phyloP scores from a whole-genome alignment of 2,329 filamentous ascomycete species.

The Fusarium sp. region DNA sequence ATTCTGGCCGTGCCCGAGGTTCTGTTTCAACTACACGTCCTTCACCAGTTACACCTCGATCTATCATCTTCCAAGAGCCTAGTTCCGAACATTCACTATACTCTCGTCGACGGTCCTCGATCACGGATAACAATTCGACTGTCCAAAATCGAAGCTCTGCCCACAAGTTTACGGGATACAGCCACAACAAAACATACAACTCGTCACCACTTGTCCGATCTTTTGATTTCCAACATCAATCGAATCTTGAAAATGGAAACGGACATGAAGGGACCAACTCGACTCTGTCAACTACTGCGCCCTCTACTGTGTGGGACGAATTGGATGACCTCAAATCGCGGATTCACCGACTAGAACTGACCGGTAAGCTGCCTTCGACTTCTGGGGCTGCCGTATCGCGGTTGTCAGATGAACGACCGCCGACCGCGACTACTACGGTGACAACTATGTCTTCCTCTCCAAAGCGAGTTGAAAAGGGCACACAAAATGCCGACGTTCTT shows the following conservation, averaged over 20 bases:
- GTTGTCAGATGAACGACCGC: constrained; percentile 80
- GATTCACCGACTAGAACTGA: constrained; percentile 88
- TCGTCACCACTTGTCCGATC: constrained; percentile 67
- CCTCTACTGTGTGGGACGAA: constrained; percentile 97
- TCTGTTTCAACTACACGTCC: constrained; percentile 50
- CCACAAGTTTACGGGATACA: constrained; percentile 50
- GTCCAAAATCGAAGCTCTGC: constrained; percentile 55
- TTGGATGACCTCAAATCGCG: constrained; percentile 93
- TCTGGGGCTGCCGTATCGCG: constrained; percentile 82
- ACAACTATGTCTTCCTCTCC: constrained; percentile 93
- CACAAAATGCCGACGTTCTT: constrained; percentile 49
- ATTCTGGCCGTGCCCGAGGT: constrained; percentile 47
- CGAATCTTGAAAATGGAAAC: constrained; percentile 48
- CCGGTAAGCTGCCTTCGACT: constrained; percentile 84
- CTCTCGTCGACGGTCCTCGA: constrained; percentile 53
- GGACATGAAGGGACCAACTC: constrained; percentile 79
- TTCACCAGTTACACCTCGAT: constrained; percentile 60
- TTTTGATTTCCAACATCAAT: constrained; percentile 47
- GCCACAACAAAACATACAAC: constrained; percentile 56
- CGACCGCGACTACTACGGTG: constrained; percentile 88
- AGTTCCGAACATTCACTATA: constrained; percentile 43
- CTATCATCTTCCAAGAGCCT: constrained; percentile 58
- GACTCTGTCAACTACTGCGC: constrained; percentile 84
- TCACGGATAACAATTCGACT: constrained; percentile 57
- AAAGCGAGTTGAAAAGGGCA: constrained; percentile 62